phyloP scores from a whole-genome alignment of 2,329 filamentous ascomycete genomes.

The Penicillium sumatraense region DNA sequence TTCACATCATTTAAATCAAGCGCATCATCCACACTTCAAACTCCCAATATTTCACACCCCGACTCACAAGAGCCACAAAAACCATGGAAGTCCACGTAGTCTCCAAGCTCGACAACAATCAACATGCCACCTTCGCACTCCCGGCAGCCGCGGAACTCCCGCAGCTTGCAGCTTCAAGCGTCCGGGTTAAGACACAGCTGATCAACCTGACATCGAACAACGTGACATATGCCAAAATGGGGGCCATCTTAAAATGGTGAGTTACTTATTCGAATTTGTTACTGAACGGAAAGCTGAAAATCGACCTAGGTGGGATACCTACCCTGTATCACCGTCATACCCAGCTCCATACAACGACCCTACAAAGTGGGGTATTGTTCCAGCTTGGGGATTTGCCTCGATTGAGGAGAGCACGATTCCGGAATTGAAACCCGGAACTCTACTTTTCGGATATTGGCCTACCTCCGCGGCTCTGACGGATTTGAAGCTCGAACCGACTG shows the following conservation, averaged over 20 bases:
- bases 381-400: conserved; percentile 52
- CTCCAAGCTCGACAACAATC: conserved; percentile 30
- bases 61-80: background rate
- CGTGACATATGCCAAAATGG: conserved; percentile 21
- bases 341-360: conserved; percentile 37
- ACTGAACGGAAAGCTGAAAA: background rate
- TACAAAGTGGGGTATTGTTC: conserved; percentile 51
- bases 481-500: conserved; percentile 38
- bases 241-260: conserved; percentile 17
- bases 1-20: background rate
- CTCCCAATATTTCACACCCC: too few relatives aligned
- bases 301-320: conserved; percentile 49
- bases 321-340: conserved; percentile 45
- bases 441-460: conserved; percentile 52
- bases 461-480: conserved; percentile 45
- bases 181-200: conserved; percentile 20
- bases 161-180: conserved; percentile 8
- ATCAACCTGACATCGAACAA: conserved; percentile 27
- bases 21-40: background rate
- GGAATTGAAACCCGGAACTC: conserved; percentile 37
- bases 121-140: conserved; percentile 24
- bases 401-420: conserved; percentile 48
- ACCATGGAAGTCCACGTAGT: conserved; percentile 33
- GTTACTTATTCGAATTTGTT: background rate
- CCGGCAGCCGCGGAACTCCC: background rate